Evolutionary conservation across 1,284 basidiomycete species (phyloP).

Genomic region (Xerocomus amazonicus): DNA sequence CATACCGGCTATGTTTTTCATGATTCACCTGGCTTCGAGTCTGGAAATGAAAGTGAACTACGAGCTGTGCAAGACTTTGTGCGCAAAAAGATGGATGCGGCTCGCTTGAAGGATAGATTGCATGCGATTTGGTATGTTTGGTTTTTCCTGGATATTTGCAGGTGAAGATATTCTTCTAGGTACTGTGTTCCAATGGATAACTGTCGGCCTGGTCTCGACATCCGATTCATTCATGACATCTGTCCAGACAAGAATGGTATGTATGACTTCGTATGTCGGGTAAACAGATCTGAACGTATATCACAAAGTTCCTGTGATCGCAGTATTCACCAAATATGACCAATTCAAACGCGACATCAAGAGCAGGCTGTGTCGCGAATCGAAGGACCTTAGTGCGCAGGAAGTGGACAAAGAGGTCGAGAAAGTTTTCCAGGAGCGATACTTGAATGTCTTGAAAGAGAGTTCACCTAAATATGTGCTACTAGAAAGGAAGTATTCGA

Average conservation of each 20-base stretch:
- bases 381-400: not conserved
- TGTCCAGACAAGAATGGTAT: slow-evolving; percentile 2
- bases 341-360: slow-evolving; percentile 3
- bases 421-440: not conserved
- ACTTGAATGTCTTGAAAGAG: not conserved
- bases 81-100: not conserved
- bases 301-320: slow-evolving; percentile 1
- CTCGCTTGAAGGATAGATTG: not conserved
- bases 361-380: not conserved
- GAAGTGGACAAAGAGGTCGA: not conserved
- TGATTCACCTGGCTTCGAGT: slow-evolving; percentile 3
- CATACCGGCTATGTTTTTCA: slow-evolving; percentile 4
- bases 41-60: slow-evolving; percentile 1
- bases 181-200: slow-evolving; percentile 8
- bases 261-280: not conserved
- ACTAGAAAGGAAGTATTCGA: not conserved
- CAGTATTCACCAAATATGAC: slow-evolving; percentile 10
- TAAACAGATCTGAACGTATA: too few species aligned
- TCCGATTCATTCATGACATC: not conserved
- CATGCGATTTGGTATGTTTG: slow-evolving; percentile 3
- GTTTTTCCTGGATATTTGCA: not conserved
- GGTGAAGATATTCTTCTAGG: not conserved
- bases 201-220: not conserved
- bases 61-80: slow-evolving; percentile 1
- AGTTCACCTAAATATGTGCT: not conserved